These are phyloP conservation scores for Globisporangium emineosum DNA, from an alignment of 352 stramenopile species.

Conservation along the genomic window DNA sequence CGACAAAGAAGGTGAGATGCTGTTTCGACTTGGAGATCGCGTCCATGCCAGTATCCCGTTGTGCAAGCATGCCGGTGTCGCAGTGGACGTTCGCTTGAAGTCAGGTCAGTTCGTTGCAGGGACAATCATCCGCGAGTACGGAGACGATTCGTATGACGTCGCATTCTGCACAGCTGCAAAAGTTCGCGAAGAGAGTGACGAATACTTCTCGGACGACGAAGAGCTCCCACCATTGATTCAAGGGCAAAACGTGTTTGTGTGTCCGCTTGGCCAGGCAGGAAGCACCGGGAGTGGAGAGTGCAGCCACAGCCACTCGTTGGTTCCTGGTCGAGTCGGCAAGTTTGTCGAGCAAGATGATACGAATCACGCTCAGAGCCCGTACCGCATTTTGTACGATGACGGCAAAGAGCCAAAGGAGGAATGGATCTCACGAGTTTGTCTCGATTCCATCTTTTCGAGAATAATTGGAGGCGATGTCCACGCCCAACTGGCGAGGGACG, in stretches of 20 bases:
- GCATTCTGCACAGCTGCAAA: constrained; percentile 39
- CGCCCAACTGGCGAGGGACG: constrained; percentile 37
- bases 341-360: constrained; percentile 28
- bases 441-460: constrained; percentile 34
- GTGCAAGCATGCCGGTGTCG: constrained; percentile 40
- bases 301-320: constrained; percentile 11
- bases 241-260: constrained; percentile 37
- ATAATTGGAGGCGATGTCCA: constrained; percentile 27
- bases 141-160: constrained; percentile 36
- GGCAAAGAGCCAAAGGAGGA: constrained; percentile 24
- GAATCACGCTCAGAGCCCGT: constrained; percentile 23
- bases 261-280: constrained; percentile 20
- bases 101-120: constrained; percentile 35
- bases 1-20: constrained; percentile 12
- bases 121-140: constrained; percentile 43
- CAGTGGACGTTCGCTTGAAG: constrained; percentile 40
- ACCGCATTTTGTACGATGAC: constrained; percentile 34
- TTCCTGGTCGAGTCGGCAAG: constrained; percentile 29
- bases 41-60: constrained; percentile 33
- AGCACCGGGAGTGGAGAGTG: background rate
- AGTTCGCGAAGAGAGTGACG: constrained; percentile 33
- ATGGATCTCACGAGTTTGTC: constrained; percentile 28
- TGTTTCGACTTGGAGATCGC: constrained; percentile 25
- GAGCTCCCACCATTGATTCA: constrained; percentile 31
- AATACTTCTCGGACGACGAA: constrained; percentile 38